Evolutionary conservation across 2,329 filamentous ascomycete species (phyloP).

Genomic region (Didymella keratinophila): DNA sequence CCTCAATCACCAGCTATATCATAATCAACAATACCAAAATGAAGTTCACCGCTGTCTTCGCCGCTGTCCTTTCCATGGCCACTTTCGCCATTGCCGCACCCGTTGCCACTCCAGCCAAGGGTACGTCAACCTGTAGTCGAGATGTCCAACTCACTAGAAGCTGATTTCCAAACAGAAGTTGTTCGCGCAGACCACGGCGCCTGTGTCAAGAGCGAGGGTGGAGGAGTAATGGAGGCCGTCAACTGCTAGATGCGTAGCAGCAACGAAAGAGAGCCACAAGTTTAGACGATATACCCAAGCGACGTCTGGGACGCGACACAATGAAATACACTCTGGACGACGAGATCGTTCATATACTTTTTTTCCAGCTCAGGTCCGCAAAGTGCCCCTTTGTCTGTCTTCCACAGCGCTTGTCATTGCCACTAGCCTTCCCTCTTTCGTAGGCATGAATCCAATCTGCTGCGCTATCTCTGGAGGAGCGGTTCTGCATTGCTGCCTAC

Average conservation of each 20-base stretch:
- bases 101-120: conserved; percentile 36
- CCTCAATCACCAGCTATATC: not conserved
- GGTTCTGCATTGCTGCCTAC: not conserved
- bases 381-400: not conserved
- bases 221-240: conserved; percentile 31
- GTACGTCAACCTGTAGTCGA: conserved; percentile 21
- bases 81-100: conserved; percentile 45
- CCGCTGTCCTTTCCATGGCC: conserved; percentile 47
- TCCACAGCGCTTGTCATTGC: not conserved
- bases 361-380: not conserved
- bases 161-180: too few species aligned
- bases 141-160: too few species aligned
- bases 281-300: conserved; percentile 11
- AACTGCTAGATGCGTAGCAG: conserved; percentile 27
- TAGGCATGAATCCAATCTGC: not conserved
- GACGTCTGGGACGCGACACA: conserved; percentile 14
- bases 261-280: not conserved
- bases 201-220: conserved; percentile 40
- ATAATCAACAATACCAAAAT: conserved; percentile 31
- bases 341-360: not conserved
- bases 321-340: not conserved
- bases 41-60: conserved; percentile 47
- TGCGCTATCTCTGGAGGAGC: conserved; percentile 1
- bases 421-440: not conserved
- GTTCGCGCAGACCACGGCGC: conserved; percentile 49